Percentiles rank a stretch among this genome's conserved stretches.
phyloP scores from a whole-genome alignment of 2,329 filamentous ascomycete genomes.

The Fusarium drepaniforme region DNA sequence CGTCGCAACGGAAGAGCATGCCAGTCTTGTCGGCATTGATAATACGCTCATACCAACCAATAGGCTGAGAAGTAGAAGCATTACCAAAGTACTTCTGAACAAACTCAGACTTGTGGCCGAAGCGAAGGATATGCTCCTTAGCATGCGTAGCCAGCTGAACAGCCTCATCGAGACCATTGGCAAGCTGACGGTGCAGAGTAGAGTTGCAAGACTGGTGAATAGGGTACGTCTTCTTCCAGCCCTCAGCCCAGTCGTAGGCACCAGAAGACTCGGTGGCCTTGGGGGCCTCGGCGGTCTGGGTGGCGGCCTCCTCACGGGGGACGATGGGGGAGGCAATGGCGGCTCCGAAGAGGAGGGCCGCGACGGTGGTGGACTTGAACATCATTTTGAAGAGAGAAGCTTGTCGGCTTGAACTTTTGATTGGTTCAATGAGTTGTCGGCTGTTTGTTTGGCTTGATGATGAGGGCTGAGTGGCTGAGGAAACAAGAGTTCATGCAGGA shows the following conservation, averaged over 20 bases:
- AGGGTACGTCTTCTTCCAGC: conserved; percentile 52
- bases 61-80: conserved; percentile 65
- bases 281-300: conserved; percentile 30
- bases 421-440: conserved; percentile 14
- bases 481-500: conserved; percentile 16
- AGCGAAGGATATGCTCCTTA: conserved; percentile 70
- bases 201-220: conserved; percentile 77
- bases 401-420: neutral
- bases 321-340: conserved; percentile 46
- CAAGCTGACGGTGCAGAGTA: conserved; percentile 69
- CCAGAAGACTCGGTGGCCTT: conserved; percentile 33
- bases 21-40: conserved; percentile 67
- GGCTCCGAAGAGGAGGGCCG: conserved; percentile 41
- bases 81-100: conserved; percentile 77
- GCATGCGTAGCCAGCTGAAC: conserved; percentile 70
- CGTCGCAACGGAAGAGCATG: conserved; percentile 76
- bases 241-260: conserved; percentile 49
- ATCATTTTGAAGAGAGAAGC: conserved; percentile 38
- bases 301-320: conserved; percentile 40
- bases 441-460: neutral
- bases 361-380: conserved; percentile 39
- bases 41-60: conserved; percentile 74
- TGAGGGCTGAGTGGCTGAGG: conserved; percentile 34
- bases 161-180: conserved; percentile 68
- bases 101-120: conserved; percentile 68